Evolutionary conservation across 768 basidiomycete genomes (phyloP).

Genomic region (Leccinum longicurvipes): DNA sequence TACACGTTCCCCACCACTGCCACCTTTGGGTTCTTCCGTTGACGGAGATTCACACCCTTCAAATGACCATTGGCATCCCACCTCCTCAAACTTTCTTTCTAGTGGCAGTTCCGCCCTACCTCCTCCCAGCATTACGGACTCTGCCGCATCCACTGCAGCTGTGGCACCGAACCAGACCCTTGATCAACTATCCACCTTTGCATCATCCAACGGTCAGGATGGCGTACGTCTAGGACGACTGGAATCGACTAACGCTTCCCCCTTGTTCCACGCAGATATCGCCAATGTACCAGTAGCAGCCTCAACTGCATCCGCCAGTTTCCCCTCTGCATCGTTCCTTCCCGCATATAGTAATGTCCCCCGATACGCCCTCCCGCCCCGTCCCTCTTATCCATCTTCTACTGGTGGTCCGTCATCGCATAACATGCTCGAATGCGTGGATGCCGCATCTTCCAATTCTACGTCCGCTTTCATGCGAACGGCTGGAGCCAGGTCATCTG

Average conservation of each 20-base stretch:
- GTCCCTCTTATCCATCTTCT: slow-evolving; percentile 25
- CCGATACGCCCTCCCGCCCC: slow-evolving; percentile 15
- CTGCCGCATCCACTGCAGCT: slow-evolving; percentile 8
- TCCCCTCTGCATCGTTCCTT: slow-evolving; percentile 19
- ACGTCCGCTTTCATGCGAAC: slow-evolving; percentile 20
- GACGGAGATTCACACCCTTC: slow-evolving; percentile 15
- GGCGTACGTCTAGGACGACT: slow-evolving; percentile 8
- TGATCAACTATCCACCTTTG: slow-evolving; percentile 17
- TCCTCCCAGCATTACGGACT: slow-evolving; percentile 3
- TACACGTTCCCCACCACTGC: slow-evolving; percentile 27
- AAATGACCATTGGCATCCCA: slow-evolving; percentile 17
- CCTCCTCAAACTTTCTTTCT: slow-evolving; percentile 21
- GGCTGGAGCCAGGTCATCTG: slow-evolving; percentile 7
- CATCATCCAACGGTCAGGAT: slow-evolving; percentile 22
- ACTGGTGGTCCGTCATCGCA: slow-evolving; percentile 10
- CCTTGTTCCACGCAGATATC: slow-evolving; percentile 12
- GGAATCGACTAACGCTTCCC: slow-evolving; percentile 6
- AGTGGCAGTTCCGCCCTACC: slow-evolving; percentile 1
- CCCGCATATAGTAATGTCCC: slow-evolving; percentile 22
- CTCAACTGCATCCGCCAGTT: slow-evolving; percentile 10
- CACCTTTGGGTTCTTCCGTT: slow-evolving; percentile 21
- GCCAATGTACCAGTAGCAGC: slow-evolving; percentile 2
- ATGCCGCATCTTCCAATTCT: slow-evolving; percentile 3
- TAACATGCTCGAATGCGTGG: slow-evolving; percentile 14
- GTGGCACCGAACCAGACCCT: slow-evolving; percentile 8